Evolutionary conservation across 306 rosid species (phyloP), one percentile per base, ranked within the genome.

Genomic region (Rosa chinensis): DNA sequence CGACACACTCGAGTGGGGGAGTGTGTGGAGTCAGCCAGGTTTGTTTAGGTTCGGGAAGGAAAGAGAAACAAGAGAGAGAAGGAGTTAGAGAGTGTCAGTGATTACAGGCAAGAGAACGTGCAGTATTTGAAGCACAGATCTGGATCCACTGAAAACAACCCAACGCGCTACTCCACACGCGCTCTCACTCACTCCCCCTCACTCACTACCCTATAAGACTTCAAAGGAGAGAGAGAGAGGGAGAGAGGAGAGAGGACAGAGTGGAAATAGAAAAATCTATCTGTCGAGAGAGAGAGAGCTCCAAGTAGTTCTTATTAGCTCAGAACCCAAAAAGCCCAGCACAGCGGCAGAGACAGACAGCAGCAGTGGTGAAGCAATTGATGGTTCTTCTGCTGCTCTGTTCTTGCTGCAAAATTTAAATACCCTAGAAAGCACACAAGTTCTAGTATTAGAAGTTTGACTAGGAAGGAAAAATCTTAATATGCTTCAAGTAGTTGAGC

Each of bases 41-140:
- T 44, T 14, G 18, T 7, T 69, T 21, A 7, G 28, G 61, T 55
- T 68, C 73, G 25, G 85, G 56, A 70, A 59, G 40, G 56, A 62
- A 39, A 80, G 43, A 66, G 25, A 79, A 74, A 70, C 10, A 20
- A 37, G 52, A 59, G 70, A 79, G 58, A 45, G 25, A n/a, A 39
- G 0, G 63, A 67, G 70, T 74, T 78, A 37, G n/a, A 18, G 10
- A 18, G 74, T 50, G 90, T 90, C 90, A 86, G 92, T 86, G 85
- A 58, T 52, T 82, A 21, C 87, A 81, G 89, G 85, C 80, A 83
- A 81, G 89, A 79, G 91, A 89, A 87, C 90, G 90, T 87, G 91
- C 90, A 82, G 53, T 72, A 81, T 89, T 91, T 88, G 87, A 83
- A 81, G 79, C 89, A 63, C 84, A 85, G 91, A 92, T 92, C 92